Conservation (phyloP, 257 asterid species). For the Perilla frutescens region DNA sequence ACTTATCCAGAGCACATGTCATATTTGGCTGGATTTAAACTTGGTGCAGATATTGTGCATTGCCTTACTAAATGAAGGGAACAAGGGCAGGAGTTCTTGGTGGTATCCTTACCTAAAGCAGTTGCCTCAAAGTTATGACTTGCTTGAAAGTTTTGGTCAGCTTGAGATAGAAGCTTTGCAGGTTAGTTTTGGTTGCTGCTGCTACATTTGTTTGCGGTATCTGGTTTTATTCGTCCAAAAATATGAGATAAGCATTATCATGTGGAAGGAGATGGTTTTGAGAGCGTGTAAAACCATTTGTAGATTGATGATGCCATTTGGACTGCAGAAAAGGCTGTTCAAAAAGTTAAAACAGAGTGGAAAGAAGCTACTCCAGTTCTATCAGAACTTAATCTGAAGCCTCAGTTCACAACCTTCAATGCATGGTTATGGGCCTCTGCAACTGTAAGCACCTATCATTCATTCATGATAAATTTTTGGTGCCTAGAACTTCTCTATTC, state of each 20-base stretch:
- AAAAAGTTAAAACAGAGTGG: constrained; percentile 70
- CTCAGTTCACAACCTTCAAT: constrained; percentile 53
- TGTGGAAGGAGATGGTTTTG: constrained; percentile 34
- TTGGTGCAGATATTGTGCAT: constrained; percentile 66
- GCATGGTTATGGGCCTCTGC: constrained; percentile 98
- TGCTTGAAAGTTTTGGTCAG: constrained; percentile 63
- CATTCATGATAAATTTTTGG: neutral
- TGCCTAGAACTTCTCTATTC: neutral
- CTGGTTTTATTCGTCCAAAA: neutral
- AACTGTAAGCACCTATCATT: constrained; percentile 58
- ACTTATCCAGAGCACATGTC: constrained; percentile 22
- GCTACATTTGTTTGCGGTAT: constrained; percentile 13
- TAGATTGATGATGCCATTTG: constrained; percentile 91
- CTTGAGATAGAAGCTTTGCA: constrained; percentile 85
- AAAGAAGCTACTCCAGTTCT: constrained; percentile 58
- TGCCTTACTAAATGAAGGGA: constrained; percentile 79
- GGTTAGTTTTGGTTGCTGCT: constrained; percentile 48
- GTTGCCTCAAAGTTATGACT: constrained; percentile 77
- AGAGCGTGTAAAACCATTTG: constrained; percentile 43
- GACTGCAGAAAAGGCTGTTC: constrained; percentile 77
- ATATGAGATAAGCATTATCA: neutral
- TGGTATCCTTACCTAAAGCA: constrained; percentile 88
- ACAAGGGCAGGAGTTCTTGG: constrained; percentile 71
- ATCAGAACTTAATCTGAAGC: constrained; percentile 66
- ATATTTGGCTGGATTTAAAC: constrained; percentile 18